phyloP scores from a whole-genome alignment of 306 rosid genomes.

The Prunus salicina region DNA sequence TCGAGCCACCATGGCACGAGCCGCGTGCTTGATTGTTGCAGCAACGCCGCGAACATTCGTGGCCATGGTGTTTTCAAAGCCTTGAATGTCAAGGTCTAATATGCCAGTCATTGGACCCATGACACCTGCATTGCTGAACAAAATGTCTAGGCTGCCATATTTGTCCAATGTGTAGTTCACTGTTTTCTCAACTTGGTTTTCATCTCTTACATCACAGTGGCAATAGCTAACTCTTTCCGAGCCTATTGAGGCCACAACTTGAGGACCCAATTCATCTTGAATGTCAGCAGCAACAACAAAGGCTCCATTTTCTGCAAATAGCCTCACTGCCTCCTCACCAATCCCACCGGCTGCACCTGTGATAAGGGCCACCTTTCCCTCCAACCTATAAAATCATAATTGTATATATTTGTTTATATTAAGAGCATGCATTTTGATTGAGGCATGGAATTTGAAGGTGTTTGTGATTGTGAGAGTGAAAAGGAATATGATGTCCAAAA shows the following conservation, averaged over 20 bases:
- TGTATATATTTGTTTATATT: not conserved
- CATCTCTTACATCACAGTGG: constrained; percentile 85
- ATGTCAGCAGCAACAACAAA: constrained; percentile 62
- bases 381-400: constrained; percentile 38
- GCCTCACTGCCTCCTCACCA: constrained; percentile 66
- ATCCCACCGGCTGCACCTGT: constrained; percentile 92
- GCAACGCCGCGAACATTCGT: constrained; percentile 72
- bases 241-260: constrained; percentile 51
- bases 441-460: not conserved
- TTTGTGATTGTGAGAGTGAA: too few relatives aligned
- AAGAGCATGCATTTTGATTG: too few relatives aligned
- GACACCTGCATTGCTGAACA: constrained; percentile 86
- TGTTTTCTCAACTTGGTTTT: constrained; percentile 60
- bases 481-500: too few relatives aligned
- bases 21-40: constrained; percentile 59
- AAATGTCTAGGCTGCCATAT: constrained; percentile 56
- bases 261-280: constrained; percentile 69
- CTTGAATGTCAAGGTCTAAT: constrained; percentile 64
- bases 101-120: constrained; percentile 56
- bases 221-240: constrained; percentile 44
- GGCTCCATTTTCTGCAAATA: constrained; percentile 69
- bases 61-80: constrained; percentile 58
- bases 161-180: constrained; percentile 50
- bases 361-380: constrained; percentile 78
- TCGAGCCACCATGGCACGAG: constrained; percentile 65